These are phyloP conservation scores for Acacia pycnantha DNA, from an alignment of 331 rosid species.

Conservation along the genomic window DNA sequence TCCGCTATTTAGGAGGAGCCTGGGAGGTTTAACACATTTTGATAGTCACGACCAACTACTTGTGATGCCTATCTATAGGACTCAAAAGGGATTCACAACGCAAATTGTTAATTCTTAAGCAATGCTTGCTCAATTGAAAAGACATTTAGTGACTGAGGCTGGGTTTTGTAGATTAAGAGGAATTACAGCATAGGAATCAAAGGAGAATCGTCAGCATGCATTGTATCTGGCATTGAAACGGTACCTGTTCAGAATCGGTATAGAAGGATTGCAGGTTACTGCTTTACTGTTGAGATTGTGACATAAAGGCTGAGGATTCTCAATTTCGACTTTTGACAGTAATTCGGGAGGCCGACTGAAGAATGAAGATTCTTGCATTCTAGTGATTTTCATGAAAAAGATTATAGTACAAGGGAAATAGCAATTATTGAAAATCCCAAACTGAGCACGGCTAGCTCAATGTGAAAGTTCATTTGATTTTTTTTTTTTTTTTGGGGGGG, in stretches of 20 bases:
- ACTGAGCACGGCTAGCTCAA: not conserved
- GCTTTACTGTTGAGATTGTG: conserved; percentile 6
- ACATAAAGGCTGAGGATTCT: not conserved
- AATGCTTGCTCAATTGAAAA: not conserved
- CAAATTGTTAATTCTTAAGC: not conserved
- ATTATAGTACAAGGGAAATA: conserved; percentile 1
- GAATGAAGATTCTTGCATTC: conserved; percentile 2
- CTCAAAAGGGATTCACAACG: not conserved
- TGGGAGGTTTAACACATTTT: not conserved
- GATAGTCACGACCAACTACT: not conserved
- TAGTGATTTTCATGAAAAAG: conserved; percentile 14
- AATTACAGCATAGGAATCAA: not conserved
- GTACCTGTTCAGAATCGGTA: not conserved
- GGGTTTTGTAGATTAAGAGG: not conserved
- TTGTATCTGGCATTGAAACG: not conserved
- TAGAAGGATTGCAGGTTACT: conserved; percentile 4
- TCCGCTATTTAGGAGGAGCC: not conserved
- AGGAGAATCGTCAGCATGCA: not conserved
- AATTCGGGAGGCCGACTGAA: not conserved
- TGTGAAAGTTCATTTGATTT: not conserved
- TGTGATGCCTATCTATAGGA: not conserved
- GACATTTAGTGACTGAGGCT: not conserved
- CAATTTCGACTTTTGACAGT: not conserved
- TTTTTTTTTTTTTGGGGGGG: not conserved
- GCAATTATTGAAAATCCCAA: not conserved